phyloP scores from a whole-genome alignment of 306 rosid genomes.

The Senna tora region DNA sequence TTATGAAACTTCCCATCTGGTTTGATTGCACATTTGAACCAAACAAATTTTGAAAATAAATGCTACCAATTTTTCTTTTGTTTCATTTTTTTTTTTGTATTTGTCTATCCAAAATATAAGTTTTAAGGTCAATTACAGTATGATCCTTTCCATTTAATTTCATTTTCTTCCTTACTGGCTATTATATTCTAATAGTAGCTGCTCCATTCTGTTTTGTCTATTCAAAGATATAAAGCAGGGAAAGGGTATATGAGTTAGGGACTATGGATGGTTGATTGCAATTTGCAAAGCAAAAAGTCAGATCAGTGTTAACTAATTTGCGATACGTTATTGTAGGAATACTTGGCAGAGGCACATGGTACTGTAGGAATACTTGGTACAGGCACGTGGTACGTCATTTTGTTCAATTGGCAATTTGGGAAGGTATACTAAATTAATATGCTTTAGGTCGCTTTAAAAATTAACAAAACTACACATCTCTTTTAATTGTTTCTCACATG shows the following conservation, averaged over 20 bases:
- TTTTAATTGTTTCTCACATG: no score
- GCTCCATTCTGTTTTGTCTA: not conserved
- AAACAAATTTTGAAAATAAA: not conserved
- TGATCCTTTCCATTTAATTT: not conserved
- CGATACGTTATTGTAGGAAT: no score
- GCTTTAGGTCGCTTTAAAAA: no score
- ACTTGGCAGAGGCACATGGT: no score
- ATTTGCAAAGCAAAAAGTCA: constrained; percentile 7
- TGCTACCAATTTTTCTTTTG: not conserved
- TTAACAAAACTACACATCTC: no score
- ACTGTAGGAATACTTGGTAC: no score
- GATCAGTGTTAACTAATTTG: no score
- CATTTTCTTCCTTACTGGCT: not conserved
- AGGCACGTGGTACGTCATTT: no score
- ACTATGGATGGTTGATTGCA: not conserved
- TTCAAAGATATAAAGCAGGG: not conserved
- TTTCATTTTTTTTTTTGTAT: not conserved
- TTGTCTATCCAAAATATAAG: not conserved
- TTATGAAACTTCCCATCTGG: not conserved
- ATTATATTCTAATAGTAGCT: not conserved
- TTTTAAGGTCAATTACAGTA: not conserved
- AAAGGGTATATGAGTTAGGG: not conserved
- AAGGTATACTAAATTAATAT: no score
- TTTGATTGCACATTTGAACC: not conserved
- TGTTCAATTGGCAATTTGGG: no score